Conservation (phyloP, 768 basidiomycete species). For the Pulveroboletus sp. region DNA sequence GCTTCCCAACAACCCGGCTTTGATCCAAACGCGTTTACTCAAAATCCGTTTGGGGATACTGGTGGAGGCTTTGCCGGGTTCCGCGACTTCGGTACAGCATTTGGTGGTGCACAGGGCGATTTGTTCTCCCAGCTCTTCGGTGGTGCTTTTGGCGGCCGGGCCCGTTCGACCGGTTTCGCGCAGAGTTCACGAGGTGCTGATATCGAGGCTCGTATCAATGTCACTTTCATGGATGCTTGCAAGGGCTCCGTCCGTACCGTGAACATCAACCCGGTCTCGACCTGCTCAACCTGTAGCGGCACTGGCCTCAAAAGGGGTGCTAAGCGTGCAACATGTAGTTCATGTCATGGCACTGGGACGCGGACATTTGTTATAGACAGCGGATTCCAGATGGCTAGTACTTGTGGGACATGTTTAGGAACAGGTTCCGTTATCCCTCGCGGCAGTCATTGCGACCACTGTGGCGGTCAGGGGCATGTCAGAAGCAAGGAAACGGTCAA, state of each 20-base stretch:
- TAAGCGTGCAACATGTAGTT: constrained; percentile 70
- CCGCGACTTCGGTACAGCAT: constrained; percentile 61
- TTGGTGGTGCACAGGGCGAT: constrained; percentile 55
- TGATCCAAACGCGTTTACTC: constrained; percentile 80
- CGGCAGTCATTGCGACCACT: constrained; percentile 71
- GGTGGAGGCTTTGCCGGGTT: constrained; percentile 68
- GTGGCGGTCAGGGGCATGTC: constrained; percentile 86
- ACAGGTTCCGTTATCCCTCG: constrained; percentile 76
- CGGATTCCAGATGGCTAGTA: constrained; percentile 96
- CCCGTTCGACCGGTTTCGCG: constrained; percentile 40
- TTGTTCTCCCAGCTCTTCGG: constrained; percentile 88
- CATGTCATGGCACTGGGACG: constrained; percentile 84
- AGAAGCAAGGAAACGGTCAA: constrained; percentile 71
- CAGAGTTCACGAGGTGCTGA: constrained; percentile 65
- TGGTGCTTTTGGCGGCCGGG: constrained; percentile 49
- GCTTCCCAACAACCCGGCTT: constrained; percentile 93
- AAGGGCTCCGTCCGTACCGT: constrained; percentile 78
- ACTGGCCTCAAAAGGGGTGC: constrained; percentile 84
- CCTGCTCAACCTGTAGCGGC: constrained; percentile 82
- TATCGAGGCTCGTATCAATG: constrained; percentile 67
- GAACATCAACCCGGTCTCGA: constrained; percentile 72
- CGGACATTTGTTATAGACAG: constrained; percentile 86
- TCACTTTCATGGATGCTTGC: constrained; percentile 93
- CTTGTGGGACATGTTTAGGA: constrained; percentile 80
- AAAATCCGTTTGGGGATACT: constrained; percentile 45